phyloP scores from a whole-genome alignment of 2,329 filamentous ascomycete genomes.

The Colletotrichum orchidophilum region DNA sequence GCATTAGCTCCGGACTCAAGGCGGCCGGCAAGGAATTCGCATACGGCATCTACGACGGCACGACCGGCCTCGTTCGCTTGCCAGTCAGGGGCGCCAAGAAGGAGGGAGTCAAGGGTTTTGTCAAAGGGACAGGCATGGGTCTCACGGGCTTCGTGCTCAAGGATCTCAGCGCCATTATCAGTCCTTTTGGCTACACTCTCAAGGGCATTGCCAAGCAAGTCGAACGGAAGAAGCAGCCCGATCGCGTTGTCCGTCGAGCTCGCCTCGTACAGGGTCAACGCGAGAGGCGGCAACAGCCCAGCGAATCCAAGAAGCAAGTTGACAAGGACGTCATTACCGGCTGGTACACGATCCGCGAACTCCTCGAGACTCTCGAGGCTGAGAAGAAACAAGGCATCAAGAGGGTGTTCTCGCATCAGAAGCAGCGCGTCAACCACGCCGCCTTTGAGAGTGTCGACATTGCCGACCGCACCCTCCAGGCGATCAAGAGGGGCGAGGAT shows the following conservation, averaged over 20 bases:
- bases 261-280: constrained; percentile 67
- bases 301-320: constrained; percentile 41
- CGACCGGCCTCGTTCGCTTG: constrained; percentile 69
- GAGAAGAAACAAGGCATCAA: constrained; percentile 45
- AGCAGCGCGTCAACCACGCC: constrained; percentile 51
- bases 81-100: constrained; percentile 66
- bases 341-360: constrained; percentile 52
- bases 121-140: constrained; percentile 70
- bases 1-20: constrained; percentile 69
- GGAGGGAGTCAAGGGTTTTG: constrained; percentile 56
- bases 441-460: constrained; percentile 60
- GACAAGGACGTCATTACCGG: constrained; percentile 48
- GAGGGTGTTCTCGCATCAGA: constrained; percentile 45
- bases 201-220: constrained; percentile 72
- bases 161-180: constrained; percentile 68
- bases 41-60: constrained; percentile 72
- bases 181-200: constrained; percentile 69
- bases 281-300: constrained; percentile 47
- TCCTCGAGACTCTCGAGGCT: constrained; percentile 49
- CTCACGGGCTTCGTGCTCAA: constrained; percentile 72
- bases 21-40: constrained; percentile 70
- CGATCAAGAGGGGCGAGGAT: constrained; percentile 54
- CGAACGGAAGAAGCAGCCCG: constrained; percentile 61
- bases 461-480: constrained; percentile 56
- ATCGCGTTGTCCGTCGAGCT: constrained; percentile 62